Evolutionary conservation across 2,329 filamentous ascomycete species (phyloP).

Genomic region (Aspergillus transmontanensis): DNA sequence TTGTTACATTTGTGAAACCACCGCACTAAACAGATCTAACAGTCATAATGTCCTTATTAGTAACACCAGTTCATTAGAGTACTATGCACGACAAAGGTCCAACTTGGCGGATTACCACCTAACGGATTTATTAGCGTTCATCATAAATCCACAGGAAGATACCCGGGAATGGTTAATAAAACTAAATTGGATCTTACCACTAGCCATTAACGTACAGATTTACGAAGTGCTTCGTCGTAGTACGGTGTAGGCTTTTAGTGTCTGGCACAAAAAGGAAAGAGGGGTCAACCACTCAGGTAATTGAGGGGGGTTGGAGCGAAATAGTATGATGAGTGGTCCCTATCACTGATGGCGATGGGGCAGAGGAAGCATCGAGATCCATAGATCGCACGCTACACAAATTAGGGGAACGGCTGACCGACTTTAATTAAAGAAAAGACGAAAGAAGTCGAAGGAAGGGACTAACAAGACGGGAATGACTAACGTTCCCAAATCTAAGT

Average conservation of each 20-base stretch:
- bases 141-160: background rate
- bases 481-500: slow-evolving; percentile 13
- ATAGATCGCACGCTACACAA: slow-evolving; percentile 25
- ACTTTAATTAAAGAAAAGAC: slow-evolving; percentile 14
- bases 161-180: background rate
- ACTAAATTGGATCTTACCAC: background rate
- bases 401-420: slow-evolving; percentile 20
- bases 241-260: background rate
- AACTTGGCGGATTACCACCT: background rate
- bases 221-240: background rate
- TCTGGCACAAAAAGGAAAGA: background rate
- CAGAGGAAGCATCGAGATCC: slow-evolving; percentile 19
- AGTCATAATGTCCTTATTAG: background rate
- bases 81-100: background rate
- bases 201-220: background rate
- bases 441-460: slow-evolving; percentile 1
- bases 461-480: slow-evolving; percentile 8
- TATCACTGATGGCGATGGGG: slow-evolving; percentile 10
- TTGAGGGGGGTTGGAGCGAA: slow-evolving; percentile 7
- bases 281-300: background rate
- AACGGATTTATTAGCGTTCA: background rate
- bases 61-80: background rate
- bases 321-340: slow-evolving; percentile 11
- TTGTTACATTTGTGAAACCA: background rate
- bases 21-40: background rate